phyloP scores from a whole-genome alignment of 2,329 filamentous ascomycete genomes.

The Aspergillus sergii region DNA sequence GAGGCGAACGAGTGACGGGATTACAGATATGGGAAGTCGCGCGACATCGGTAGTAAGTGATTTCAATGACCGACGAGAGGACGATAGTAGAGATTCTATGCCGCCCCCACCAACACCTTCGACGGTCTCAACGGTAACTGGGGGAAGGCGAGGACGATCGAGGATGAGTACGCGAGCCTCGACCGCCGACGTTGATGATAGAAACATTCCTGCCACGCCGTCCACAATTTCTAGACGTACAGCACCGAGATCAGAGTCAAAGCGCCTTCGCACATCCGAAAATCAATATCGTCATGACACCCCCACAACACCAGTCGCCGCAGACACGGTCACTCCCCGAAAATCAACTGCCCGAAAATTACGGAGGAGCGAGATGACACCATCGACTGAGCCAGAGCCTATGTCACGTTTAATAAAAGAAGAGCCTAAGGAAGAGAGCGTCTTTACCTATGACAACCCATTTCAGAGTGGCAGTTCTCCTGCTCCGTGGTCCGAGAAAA shows the following conservation, averaged over 20 bases:
- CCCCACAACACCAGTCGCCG: constrained; percentile 40
- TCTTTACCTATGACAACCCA: constrained; percentile 87
- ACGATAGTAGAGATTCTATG: constrained; percentile 49
- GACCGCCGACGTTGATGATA: constrained; percentile 42
- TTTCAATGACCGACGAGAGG: constrained; percentile 61
- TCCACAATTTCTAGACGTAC: constrained; percentile 33
- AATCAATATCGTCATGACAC: constrained; percentile 35
- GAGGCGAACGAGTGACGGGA: constrained; percentile 84
- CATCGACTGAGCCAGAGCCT: constrained; percentile 40
- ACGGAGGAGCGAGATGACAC: constrained; percentile 51
- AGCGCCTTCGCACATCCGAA: constrained; percentile 34
- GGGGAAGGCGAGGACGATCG: constrained; percentile 56
- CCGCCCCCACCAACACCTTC: constrained; percentile 52
- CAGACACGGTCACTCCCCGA: constrained; percentile 34
- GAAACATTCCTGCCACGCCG: constrained; percentile 28
- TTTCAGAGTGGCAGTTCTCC: constrained; percentile 87
- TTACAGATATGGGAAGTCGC: constrained; percentile 70
- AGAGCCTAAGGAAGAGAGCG: constrained; percentile 57
- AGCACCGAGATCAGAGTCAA: constrained; percentile 38
- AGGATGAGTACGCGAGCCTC: constrained; percentile 52
- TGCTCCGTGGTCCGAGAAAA: constrained; percentile 40
- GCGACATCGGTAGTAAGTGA: constrained; percentile 65
- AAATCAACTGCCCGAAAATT: constrained; percentile 55
- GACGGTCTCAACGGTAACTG: constrained; percentile 56
- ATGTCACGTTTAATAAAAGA: constrained; percentile 46